Base-by-base conservation (phyloP, 305 asterid genomes). In the Stenogyne calaminthoides region DNA sequence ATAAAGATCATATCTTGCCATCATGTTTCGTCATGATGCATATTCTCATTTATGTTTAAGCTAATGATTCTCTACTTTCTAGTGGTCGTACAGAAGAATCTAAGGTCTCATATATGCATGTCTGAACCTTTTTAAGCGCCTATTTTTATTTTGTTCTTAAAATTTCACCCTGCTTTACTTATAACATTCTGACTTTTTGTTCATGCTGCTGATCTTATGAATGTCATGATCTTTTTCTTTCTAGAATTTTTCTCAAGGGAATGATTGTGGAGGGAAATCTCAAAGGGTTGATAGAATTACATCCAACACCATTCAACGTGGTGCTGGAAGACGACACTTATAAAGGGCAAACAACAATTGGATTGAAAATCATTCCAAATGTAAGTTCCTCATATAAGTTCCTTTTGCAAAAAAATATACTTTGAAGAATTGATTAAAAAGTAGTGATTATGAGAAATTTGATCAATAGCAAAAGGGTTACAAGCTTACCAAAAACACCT, bases 321-420 rank as follows among this genome's bases (percentile, higher is more conserved):
- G 92, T 91, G 71, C 88, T 83, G 49, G 89, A 87, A 56, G 98
- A 93, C 67, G 84, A 84, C 73, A 83, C 90, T 10, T 89, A 79
- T 78, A 84, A 81, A 67, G 98, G 96, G 25, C 83, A 89, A 75
- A 82, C 89, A 55, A 88, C 78, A 36, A 69, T 91, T 5, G 97
- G 91, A 9, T 71, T 93, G 77, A 82, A 80, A 64, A 86, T 83
- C 81, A 76, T 71, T 60, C 75, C 92, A 2, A 82, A 77, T 47
- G 81, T 83, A 62, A 79, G 84, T 75, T 67, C 1, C 39, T 68
- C 62, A 77, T 47, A 81, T 83, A 62, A 79, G 84, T 75, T 67
- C 1, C 39, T 68, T 56, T n/a, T 25, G 29, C 29, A 25, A 3
- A 25, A 25, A 25, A 25, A 1, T 25, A 1, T 25, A 25, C 29